These are phyloP conservation scores for Avena eriantha DNA, from an alignment of 176 grass and related monocot species.

Conservation along the genomic window DNA sequence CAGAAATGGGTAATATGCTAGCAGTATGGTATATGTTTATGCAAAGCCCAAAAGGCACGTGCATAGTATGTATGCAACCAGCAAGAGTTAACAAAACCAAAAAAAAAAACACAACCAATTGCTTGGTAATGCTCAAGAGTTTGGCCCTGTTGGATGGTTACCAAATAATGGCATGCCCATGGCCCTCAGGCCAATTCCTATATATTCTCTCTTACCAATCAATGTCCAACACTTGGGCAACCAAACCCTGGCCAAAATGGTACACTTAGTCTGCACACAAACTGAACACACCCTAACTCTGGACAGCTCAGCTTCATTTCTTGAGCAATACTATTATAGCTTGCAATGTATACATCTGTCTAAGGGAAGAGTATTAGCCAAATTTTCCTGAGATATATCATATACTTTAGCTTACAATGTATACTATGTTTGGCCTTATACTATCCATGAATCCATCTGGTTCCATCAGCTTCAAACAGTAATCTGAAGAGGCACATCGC, in stretches of 20 bases:
- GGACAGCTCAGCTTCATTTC: constrained; percentile 5
- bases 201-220: background rate
- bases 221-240: background rate
- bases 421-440: constrained; percentile 16
- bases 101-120: background rate
- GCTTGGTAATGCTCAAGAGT: constrained; percentile 4
- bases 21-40: background rate
- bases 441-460: constrained; percentile 19
- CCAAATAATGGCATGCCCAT: background rate
- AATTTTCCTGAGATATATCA: too few species aligned
- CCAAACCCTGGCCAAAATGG: background rate
- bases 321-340: background rate
- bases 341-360: background rate
- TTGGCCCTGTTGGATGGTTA: constrained; percentile 11
- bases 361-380: constrained; percentile 18
- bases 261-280: background rate
- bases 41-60: background rate
- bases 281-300: background rate
- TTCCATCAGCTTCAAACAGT: constrained; percentile 41
- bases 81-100: background rate
- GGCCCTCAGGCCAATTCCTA: background rate
- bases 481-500: constrained; percentile 12
- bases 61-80: background rate
- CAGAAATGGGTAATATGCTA: background rate
- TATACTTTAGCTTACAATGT: background rate